These are phyloP conservation scores for Baeospora myosura DNA, from an alignment of 1,284 basidiomycete species.

Conservation along the genomic window DNA sequence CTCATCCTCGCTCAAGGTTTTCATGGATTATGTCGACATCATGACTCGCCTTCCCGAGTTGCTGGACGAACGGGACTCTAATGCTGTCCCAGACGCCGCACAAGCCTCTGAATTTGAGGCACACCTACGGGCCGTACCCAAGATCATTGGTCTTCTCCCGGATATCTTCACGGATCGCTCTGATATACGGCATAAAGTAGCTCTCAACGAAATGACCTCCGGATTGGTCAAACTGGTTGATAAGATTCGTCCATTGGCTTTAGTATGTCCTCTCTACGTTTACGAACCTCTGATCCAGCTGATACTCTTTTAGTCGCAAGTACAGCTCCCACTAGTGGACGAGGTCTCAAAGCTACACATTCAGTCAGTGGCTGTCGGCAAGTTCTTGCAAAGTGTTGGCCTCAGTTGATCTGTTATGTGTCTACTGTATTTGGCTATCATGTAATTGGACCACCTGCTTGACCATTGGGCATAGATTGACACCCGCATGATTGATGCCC, in stretches of 20 bases:
- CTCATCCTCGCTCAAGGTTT: constrained; percentile 36
- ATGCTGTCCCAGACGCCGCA: constrained; percentile 36
- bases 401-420: constrained; percentile 4
- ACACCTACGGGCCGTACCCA: constrained; percentile 54
- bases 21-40: constrained; percentile 65
- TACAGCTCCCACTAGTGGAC: constrained; percentile 35
- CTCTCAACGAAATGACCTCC: constrained; percentile 67
- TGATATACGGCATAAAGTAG: constrained; percentile 59
- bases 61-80: constrained; percentile 36
- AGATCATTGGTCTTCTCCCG: constrained; percentile 64
- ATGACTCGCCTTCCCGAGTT: constrained; percentile 56
- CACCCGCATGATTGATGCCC: too few species aligned
- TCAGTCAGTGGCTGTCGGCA: constrained; percentile 34
- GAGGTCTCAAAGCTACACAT: constrained; percentile 45
- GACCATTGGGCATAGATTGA: too few species aligned
- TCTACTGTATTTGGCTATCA: too few species aligned
- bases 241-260: constrained; percentile 46
- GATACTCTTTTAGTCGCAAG: constrained; percentile 16
- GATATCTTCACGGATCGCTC: constrained; percentile 52
- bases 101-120: constrained; percentile 52
- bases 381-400: constrained; percentile 33
- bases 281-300: background rate
- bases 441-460: too few species aligned
- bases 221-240: constrained; percentile 56
- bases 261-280: constrained; percentile 28